Percentiles rank a stretch among this genome's conserved stretches.
phyloP scores from a whole-genome alignment of 129 eudicot genomes.

The Flaveria robusta region DNA sequence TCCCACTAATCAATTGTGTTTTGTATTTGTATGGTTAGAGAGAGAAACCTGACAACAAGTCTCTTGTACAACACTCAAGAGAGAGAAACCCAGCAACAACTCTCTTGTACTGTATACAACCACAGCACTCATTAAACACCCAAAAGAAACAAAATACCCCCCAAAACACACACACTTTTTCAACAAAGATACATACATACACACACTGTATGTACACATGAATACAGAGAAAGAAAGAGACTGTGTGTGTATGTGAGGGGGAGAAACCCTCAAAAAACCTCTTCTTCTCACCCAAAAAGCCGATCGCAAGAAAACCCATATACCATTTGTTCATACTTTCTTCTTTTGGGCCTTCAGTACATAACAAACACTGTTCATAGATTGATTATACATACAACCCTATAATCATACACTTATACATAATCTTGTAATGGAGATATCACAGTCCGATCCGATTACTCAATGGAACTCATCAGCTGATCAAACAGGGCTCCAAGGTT shows the following conservation, averaged over 20 bases:
- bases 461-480: constrained; percentile 52
- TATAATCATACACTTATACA: constrained; percentile 14
- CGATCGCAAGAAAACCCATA: constrained; percentile 34
- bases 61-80: constrained; percentile 14
- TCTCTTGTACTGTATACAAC: no score
- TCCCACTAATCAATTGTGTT: no score
- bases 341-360: constrained; percentile 32
- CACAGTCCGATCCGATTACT: constrained; percentile 64
- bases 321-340: constrained; percentile 25
- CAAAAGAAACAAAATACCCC: neutral
- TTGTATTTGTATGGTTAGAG: neutral
- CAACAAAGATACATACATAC: constrained; percentile 23
- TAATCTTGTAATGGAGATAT: constrained; percentile 48
- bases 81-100: constrained; percentile 1
- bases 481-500: constrained; percentile 88
- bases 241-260: constrained; percentile 15
- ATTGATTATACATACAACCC: neutral
- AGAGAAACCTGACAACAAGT: neutral
- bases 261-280: constrained; percentile 41
- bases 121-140: neutral
- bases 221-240: constrained; percentile 24
- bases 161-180: constrained; percentile 23
- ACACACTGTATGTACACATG: neutral
- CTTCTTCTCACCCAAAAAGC: constrained; percentile 23
- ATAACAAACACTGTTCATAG: constrained; percentile 16